Evolutionary conservation across 2,329 filamentous ascomycete genomes (phyloP), one percentile per base, ranked within the genome.

Genomic region (Cytospora chrysosperma): DNA sequence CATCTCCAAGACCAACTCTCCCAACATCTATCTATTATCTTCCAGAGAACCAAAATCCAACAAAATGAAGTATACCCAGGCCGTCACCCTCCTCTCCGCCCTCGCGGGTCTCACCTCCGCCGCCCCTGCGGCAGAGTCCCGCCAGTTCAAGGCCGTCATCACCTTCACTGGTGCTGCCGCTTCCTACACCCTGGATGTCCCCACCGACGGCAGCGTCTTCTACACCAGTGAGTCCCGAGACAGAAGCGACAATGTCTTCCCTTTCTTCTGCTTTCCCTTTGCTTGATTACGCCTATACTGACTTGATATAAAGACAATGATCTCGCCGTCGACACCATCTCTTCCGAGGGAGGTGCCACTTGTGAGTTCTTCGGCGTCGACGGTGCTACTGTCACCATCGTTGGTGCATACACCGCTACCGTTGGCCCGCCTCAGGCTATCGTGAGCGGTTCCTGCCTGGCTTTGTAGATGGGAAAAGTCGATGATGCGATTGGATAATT

Each of bases 61-160:
- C 32, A 61, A 13, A 27, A 61, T 61, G 58, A 55, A 61, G 51
- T 55, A 34, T 37, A 54, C 21, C n/a, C 51, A 61, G 37, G 58
- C 37, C 21, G 15, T 61, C 27, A 54, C 58, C n/a, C n/a, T 61
- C 51, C 17, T 61, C 51, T 34, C 58, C 21, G 58, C 37, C 51
- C 51, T 61, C 51, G 19, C 34, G 27, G 51, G 51, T 10, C 58
- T 61, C 10, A 55, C 51, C 12, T 49, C 51, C n/a, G 58, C 58
- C 27, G 58, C 58, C 9, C 58, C 58, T 19, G 58, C 51, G 30
- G 51, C 51, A 27, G 58, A 61, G 58, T 13, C 58, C 24, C 58
- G 58, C 21, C 58, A 61, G 37, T 55, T 61, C 58, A 27, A 61
- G 51, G 58, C 58, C 5, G 21, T 61, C 37, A 55, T 61, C 51